phyloP scores from a whole-genome alignment of 257 asterid species.

The Ilex aquifolium region DNA sequence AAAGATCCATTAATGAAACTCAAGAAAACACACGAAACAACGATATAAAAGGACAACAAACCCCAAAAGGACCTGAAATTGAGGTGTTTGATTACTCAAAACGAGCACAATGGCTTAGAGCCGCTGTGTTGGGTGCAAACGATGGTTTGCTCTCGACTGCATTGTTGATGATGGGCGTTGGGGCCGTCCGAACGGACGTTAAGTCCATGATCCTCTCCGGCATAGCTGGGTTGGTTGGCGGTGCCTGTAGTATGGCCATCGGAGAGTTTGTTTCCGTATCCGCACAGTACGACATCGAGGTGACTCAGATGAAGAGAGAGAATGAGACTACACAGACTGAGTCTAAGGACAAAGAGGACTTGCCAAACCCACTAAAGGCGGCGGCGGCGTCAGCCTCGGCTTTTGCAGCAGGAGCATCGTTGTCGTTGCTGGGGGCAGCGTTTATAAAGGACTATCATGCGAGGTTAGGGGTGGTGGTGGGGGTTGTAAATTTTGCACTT shows the following conservation, averaged over 20 bases:
- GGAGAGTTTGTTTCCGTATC: conserved; percentile 70
- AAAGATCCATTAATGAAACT: conserved; percentile 15
- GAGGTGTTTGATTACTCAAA: conserved; percentile 36
- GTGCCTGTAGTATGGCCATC: conserved; percentile 82
- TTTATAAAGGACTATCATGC: conserved; percentile 28
- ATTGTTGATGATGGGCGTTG: conserved; percentile 66
- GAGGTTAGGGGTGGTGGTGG: conserved; percentile 54
- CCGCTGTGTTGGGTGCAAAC: conserved; percentile 40
- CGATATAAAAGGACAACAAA: too few relatives aligned
- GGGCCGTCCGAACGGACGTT: conserved; percentile 46
- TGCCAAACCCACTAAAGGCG: conserved; percentile 58
- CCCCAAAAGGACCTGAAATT: neutral
- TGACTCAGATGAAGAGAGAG: conserved; percentile 47
- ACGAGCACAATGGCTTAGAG: conserved; percentile 74
- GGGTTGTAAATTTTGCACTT: conserved; percentile 49
- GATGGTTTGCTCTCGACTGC: conserved; percentile 47
- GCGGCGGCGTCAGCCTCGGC: conserved; percentile 54
- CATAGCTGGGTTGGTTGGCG: conserved; percentile 50
- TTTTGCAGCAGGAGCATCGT: conserved; percentile 54
- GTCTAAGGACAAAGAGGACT: conserved; percentile 15
- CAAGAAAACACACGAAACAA: too few relatives aligned
- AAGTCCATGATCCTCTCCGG: conserved; percentile 65
- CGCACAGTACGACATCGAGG: conserved; percentile 55
- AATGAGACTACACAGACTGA: neutral
- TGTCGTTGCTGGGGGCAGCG: conserved; percentile 55